A percentile compares a stretch with the other conserved stretches of the same genome.
phyloP scores from a whole-genome alignment of 805 yeast species.

The Cyberlindnera saturnus region DNA sequence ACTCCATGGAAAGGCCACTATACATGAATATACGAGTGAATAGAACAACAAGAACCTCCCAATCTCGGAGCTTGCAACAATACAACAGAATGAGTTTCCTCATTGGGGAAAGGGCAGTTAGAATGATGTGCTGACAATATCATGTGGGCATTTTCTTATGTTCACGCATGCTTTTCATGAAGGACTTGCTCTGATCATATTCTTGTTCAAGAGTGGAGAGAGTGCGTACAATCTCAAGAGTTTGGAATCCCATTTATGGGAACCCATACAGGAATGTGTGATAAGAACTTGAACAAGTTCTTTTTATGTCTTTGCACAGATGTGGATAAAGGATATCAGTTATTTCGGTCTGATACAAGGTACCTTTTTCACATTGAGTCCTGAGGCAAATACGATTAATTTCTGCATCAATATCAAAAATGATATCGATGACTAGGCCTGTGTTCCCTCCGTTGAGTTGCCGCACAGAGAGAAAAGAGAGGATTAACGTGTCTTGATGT shows the following conservation, averaged over 20 bases:
- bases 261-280: constrained; percentile 2
- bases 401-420: constrained; percentile 35
- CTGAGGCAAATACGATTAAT: constrained; percentile 19
- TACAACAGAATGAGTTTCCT: constrained; percentile 7
- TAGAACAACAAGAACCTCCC: too few species aligned
- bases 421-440: constrained; percentile 23
- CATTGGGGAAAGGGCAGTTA: background rate
- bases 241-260: constrained; percentile 10
- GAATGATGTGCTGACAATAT: too few species aligned
- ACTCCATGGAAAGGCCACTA: too few species aligned
- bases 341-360: constrained; percentile 34
- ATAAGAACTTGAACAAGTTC: constrained; percentile 18
- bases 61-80: constrained; percentile 4
- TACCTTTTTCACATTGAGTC: constrained; percentile 35
- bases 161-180: constrained; percentile 23
- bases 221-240: constrained; percentile 6
- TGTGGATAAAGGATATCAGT: constrained; percentile 32
- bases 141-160: too few species aligned
- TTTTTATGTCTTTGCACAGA: constrained; percentile 38
- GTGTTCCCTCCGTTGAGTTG: constrained; percentile 24
- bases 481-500: background rate
- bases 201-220: constrained; percentile 28
- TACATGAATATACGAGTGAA: too few species aligned
- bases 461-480: too few species aligned
- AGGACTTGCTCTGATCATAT: constrained; percentile 31